A percentile compares a stretch with the other conserved stretches of the same genome.
Evolutionary conservation across 805 yeast genomes (phyloP).

Genomic region (Candida koratica): DNA sequence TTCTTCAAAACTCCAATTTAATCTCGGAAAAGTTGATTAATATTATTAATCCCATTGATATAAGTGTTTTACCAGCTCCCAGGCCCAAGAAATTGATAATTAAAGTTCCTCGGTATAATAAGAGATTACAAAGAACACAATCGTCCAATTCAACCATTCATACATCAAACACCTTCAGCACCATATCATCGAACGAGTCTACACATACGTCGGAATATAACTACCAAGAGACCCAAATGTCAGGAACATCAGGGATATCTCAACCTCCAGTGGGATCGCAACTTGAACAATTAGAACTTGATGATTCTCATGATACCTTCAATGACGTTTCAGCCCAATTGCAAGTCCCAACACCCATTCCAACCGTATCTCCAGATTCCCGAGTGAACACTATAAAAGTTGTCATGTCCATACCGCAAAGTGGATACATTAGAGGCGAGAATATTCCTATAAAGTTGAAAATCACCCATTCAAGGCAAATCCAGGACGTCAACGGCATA

Average conservation of each 20-base stretch:
- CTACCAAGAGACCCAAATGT: neutral
- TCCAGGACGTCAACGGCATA: conserved; percentile 67
- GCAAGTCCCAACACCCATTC: conserved; percentile 7
- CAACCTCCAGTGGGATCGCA: neutral
- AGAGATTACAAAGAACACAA: conserved; percentile 32
- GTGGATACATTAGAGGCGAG: conserved; percentile 81
- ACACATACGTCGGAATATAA: conserved; percentile 16
- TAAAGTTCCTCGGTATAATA: conserved; percentile 42
- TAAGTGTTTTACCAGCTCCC: conserved; percentile 60
- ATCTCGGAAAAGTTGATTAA: conserved; percentile 56
- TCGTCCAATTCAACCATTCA: conserved; percentile 32
- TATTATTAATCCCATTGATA: conserved; percentile 71
- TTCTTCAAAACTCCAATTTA: conserved; percentile 27
- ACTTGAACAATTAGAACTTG: neutral
- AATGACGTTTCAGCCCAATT: neutral
- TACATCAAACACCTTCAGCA: conserved; percentile 26
- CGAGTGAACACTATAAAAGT: conserved; percentile 34
- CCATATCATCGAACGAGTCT: conserved; percentile 31
- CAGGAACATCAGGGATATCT: neutral
- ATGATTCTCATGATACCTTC: neutral
- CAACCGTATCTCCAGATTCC: conserved; percentile 11
- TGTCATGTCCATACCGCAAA: conserved; percentile 40
- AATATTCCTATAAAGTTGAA: conserved; percentile 64
- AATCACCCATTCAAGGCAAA: conserved; percentile 65
- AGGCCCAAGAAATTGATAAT: conserved; percentile 63